Conservation (phyloP, 495 filamentous ascomycete genomes). For the Pyrenopolyporus hunteri region DNA sequence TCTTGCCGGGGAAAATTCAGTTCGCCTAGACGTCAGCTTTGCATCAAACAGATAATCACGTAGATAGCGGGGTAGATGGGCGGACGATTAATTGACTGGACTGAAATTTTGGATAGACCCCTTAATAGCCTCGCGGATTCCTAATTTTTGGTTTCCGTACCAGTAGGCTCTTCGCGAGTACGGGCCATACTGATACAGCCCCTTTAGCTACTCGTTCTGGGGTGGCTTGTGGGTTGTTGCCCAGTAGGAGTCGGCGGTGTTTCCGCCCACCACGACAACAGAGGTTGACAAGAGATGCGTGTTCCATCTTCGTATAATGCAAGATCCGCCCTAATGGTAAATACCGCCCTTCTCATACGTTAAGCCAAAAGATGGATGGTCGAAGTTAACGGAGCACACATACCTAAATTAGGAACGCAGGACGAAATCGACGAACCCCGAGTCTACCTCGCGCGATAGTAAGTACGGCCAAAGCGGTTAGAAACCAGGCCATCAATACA, state of each 20-base stretch:
- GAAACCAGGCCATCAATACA: background rate
- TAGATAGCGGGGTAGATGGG: constrained; percentile 30
- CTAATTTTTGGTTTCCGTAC: background rate
- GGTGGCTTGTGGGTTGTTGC: background rate
- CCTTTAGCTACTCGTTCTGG: background rate
- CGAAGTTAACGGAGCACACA: no score
- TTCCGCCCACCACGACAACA: background rate
- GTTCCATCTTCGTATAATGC: no score
- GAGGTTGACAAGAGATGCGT: no score
- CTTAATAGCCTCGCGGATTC: background rate
- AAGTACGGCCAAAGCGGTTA: background rate
- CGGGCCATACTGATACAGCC: background rate
- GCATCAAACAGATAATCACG: constrained; percentile 25
- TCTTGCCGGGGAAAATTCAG: constrained; percentile 3
- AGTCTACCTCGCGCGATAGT: background rate
- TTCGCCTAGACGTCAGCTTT: constrained; percentile 22
- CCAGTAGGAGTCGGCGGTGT: background rate
- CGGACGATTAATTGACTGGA: constrained; percentile 1
- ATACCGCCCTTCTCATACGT: no score
- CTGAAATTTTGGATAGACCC: background rate
- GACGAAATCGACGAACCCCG: no score
- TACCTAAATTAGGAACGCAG: background rate
- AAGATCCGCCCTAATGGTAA: no score
- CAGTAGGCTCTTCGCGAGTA: background rate
- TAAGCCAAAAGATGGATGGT: no score